phyloP scores from a whole-genome alignment of 352 stramenopile species.

The Phytophthora pseudosyringae region DNA sequence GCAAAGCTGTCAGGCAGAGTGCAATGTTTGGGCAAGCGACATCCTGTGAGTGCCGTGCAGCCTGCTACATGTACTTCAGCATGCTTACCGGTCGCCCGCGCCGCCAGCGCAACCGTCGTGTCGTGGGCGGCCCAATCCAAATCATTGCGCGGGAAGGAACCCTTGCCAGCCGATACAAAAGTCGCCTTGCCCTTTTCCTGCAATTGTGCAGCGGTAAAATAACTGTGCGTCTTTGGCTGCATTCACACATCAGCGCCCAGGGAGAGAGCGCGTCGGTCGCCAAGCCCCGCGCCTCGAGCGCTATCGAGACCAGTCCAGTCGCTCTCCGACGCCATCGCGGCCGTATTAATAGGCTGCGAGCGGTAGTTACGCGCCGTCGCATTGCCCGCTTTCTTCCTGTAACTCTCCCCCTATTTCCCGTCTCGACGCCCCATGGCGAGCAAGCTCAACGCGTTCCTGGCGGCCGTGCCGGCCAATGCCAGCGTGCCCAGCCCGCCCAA shows the following conservation, averaged over 20 bases:
- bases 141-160: conserved; percentile 27
- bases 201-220: conserved; percentile 15
- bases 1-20: too few relatives aligned
- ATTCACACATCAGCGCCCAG: conserved; percentile 11
- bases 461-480: conserved; percentile 67
- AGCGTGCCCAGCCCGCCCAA: conserved; percentile 44
- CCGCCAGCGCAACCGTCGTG: not conserved
- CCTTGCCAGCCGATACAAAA: conserved; percentile 27
- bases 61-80: too few relatives aligned
- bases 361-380: conserved; percentile 32
- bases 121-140: conserved; percentile 19
- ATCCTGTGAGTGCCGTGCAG: too few relatives aligned
- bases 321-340: conserved; percentile 9
- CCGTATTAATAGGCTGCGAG: conserved; percentile 30
- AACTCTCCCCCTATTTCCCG: conserved; percentile 12
- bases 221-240: conserved; percentile 25
- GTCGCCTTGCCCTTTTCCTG: conserved; percentile 26
- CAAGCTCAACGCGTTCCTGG: conserved; percentile 85
- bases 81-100: too few relatives aligned
- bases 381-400: conserved; percentile 1
- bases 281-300: conserved; percentile 3
- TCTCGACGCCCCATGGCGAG: conserved; percentile 44
- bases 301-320: conserved; percentile 16
- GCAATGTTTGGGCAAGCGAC: too few relatives aligned
- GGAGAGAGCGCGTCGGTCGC: conserved; percentile 8